These are phyloP conservation scores for Phytophthora multivora DNA, from an alignment of 352 stramenopile species.

Conservation along the genomic window DNA sequence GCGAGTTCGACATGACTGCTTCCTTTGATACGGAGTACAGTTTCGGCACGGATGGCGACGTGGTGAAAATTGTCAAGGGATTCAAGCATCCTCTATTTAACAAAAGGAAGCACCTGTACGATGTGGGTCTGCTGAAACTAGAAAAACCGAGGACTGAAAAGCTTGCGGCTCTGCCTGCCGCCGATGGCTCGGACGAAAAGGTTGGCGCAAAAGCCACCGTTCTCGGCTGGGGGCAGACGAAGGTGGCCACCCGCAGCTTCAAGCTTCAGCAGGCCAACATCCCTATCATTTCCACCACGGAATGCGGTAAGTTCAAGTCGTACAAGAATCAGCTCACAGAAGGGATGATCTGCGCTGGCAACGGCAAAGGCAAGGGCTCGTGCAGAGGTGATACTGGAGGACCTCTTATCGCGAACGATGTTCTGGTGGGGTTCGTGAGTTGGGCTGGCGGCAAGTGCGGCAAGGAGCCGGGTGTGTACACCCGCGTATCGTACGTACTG, in stretches of 20 bases:
- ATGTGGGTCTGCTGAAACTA: constrained; percentile 63
- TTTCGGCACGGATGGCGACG: constrained; percentile 26
- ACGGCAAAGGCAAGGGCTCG: constrained; percentile 49
- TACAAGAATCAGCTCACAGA: constrained; percentile 61
- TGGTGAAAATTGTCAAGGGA: constrained; percentile 28
- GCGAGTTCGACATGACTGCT: constrained; percentile 28
- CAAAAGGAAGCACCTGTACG: constrained; percentile 35
- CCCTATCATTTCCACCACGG: constrained; percentile 51
- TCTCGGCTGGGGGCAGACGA: constrained; percentile 59
- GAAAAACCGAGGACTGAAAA: constrained; percentile 39
- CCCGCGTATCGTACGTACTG: constrained; percentile 50
- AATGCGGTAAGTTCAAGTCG: constrained; percentile 44
- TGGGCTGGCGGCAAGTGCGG: constrained; percentile 55
- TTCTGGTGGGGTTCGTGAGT: constrained; percentile 63
- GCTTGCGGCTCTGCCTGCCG: constrained; percentile 40
- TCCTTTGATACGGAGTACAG: constrained; percentile 31
- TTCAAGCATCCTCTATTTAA: constrained; percentile 35
- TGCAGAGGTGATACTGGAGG: constrained; percentile 71
- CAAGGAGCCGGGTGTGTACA: constrained; percentile 56
- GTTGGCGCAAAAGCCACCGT: constrained; percentile 52
- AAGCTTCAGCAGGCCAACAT: constrained; percentile 59
- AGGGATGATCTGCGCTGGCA: constrained; percentile 66
- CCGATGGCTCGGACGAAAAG: constrained; percentile 53
- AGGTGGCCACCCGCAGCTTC: constrained; percentile 34
- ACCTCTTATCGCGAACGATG: constrained; percentile 51